Evolutionary conservation across 208 protist species (phyloP), one percentile per base, ranked within the genome.

Genomic region (Trypanosoma rangeli): DNA sequence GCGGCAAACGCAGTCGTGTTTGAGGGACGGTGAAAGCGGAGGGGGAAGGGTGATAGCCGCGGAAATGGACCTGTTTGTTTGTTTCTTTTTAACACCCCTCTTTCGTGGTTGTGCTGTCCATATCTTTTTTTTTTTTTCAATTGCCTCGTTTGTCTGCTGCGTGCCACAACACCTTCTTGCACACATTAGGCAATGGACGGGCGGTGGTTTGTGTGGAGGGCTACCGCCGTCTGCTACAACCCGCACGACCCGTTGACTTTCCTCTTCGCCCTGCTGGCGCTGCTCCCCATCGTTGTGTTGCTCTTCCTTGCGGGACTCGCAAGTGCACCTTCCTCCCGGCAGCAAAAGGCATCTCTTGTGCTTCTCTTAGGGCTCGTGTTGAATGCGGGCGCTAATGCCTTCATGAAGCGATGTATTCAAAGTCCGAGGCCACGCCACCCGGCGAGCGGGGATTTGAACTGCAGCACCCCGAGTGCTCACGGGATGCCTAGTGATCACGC

Each of bases 401-500:
- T 56, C 10, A 68, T 90, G 31, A 94, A 94, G 65, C 5, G 24
- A 10, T 20, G 65, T 9, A 56, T 90, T 8, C 62, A 68, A 31
- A 80, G 68, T 24, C 77, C 64, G 28, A 76, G 89, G 20, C 89
- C 89, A 2, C 37, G 59, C 13, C 83, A 87, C 68, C 83, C 76
- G 7, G 74, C 75, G 13, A 67, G 57, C n/a, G 64, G n/a, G 22
- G 31, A 37, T 20, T 46, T 62, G 50, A 3, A 54, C 77, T 48
- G 71, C 12, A 1, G 3, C 18, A 18, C 26, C 22, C 54, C 54
- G 28, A 85, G 79, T 22, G 4, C 58, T 28, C 69, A 94, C 49
- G 89, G 89, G 22, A 92, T 94, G 84, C 89, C 89, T 0, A 92
- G 86, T 60, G 79, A 88, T 55, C 86, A 93, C 68, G 70, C 89